phyloP scores from a whole-genome alignment of 768 basidiomycete species.

The Rhodocollybia butyracea region DNA sequence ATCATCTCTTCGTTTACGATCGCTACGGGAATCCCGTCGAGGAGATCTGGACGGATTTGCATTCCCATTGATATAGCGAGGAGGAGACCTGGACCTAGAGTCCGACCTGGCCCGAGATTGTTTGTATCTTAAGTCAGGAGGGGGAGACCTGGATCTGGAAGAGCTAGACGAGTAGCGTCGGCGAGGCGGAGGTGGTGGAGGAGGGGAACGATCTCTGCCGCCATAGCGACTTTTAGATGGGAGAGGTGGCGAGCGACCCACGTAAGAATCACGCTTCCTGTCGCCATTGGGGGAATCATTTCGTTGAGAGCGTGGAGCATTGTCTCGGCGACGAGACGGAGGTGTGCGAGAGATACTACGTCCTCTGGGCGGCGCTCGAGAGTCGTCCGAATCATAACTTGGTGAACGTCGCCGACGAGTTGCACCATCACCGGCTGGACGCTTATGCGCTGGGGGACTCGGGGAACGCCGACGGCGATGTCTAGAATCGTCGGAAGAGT shows the following conservation, averaged over 20 bases:
- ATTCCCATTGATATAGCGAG: not conserved
- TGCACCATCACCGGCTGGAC: too few relatives aligned
- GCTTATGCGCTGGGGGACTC: constrained; percentile 32
- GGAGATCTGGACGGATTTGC: not conserved
- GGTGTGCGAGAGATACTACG: constrained; percentile 31
- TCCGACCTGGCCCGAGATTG: not conserved
- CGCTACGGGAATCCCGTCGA: not conserved
- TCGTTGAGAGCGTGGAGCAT: constrained; percentile 7
- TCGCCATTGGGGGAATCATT: not conserved
- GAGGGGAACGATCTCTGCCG: not conserved
- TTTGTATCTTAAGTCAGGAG: not conserved
- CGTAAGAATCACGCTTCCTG: not conserved
- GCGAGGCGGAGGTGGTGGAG: not conserved
- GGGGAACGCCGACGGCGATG: constrained; percentile 26
- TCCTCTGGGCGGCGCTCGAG: constrained; percentile 15
- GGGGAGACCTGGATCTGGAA: constrained; percentile 6
- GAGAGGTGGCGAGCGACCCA: constrained; percentile 2
- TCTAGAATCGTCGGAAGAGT: constrained; percentile 23
- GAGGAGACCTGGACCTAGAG: constrained; percentile 2
- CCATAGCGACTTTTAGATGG: not conserved
- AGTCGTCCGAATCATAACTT: constrained; percentile 6
- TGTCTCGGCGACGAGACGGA: constrained; percentile 13
- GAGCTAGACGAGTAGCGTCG: not conserved
- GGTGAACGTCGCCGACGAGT: constrained; percentile 13
- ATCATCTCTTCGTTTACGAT: not conserved